Evolutionary conservation across 768 basidiomycete genomes (phyloP), one percentile per base, ranked within the genome.

Genomic region (Cyclocybe cylindracea): DNA sequence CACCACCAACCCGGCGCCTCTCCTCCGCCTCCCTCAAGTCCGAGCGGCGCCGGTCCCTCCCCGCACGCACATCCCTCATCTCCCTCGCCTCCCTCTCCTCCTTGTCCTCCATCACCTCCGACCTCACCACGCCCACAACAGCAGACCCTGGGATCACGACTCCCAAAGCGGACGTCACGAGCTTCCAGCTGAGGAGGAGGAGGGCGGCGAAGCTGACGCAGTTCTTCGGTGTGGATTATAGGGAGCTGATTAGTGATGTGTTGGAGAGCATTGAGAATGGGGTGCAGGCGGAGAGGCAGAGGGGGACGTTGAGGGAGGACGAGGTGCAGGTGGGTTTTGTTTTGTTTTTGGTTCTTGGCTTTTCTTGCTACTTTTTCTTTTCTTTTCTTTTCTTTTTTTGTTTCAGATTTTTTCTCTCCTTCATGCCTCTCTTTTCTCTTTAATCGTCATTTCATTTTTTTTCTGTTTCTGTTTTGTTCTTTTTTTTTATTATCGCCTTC

Each of bases 191-290:
- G 50, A 84, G 90, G 42, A 76, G 91, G 47, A 74, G 83, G 38
- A 76, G 85, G 51, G 91, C 90, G 4, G 90, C 91, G 55, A 94
- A 94, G 74, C 77, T 94, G 53, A 86, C 87, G 24, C 79, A 86
- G 69, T 93, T 93, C 77, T 94, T 94, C 69, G 91, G 91, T 18
- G 91, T 92, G 38, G 80, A 91, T 65, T 92, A 94, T 66, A 79
- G 83, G 24, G 87, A 89, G 48, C 70, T 93, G 50, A 84, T 93
- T 48, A 77, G 74, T 36, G 87, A 92, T 63, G 80, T 94, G 32
- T 68, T 94, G 56, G 88, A 91, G 57, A 91, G 87, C 46, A 86
- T 94, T 60, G 91, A 92, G 68, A 79, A 71, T 54, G 75, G 89
- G 64, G 62, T 94, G 44, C 82, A 87, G 61, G 82, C 87, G 58